phyloP scores from a whole-genome alignment of 495 filamentous ascomycete genomes.

The Aspergillus heteromorphus region DNA sequence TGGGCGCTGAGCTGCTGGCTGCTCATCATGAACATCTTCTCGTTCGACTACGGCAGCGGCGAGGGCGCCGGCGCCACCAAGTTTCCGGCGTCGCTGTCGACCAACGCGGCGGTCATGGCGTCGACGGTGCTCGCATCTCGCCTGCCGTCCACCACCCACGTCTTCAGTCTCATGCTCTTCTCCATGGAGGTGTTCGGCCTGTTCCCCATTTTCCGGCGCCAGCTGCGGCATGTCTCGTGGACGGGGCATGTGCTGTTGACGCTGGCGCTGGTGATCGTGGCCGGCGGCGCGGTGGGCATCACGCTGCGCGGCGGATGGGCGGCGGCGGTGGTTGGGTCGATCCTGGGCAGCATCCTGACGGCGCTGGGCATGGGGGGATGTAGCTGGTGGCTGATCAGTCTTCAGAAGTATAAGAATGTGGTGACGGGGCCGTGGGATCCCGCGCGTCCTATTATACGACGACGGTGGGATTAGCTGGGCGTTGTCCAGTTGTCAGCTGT shows the following conservation, averaged over 20 bases:
- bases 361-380: constrained; percentile 83
- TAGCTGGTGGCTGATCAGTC: constrained; percentile 94
- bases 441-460: constrained; percentile 71
- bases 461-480: constrained; percentile 48
- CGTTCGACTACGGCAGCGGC: constrained; percentile 86
- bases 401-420: constrained; percentile 99
- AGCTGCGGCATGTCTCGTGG: constrained; percentile 79
- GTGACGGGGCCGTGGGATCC: constrained; percentile 98
- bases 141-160: constrained; percentile 81
- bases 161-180: constrained; percentile 93
- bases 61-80: constrained; percentile 44
- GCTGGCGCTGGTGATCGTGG: constrained; percentile 68
- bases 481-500: too few species aligned
- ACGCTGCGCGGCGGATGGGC: constrained; percentile 69
- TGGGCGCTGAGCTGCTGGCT: constrained; percentile 96
- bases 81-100: constrained; percentile 83
- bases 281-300: constrained; percentile 72
- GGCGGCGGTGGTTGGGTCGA: constrained; percentile 62
- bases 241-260: constrained; percentile 75
- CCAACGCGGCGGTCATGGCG: constrained; percentile 92
- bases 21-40: constrained; percentile 91
- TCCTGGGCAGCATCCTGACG: constrained; percentile 65
- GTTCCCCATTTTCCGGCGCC: constrained; percentile 89
- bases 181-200: constrained; percentile 95
- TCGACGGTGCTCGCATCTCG: constrained; percentile 87